A percentile compares a stretch with the other conserved stretches of the same genome.
These are phyloP conservation scores for Glarea lozoyensis DNA, from an alignment of 495 filamentous ascomycete genomes.

Conservation along the genomic window DNA sequence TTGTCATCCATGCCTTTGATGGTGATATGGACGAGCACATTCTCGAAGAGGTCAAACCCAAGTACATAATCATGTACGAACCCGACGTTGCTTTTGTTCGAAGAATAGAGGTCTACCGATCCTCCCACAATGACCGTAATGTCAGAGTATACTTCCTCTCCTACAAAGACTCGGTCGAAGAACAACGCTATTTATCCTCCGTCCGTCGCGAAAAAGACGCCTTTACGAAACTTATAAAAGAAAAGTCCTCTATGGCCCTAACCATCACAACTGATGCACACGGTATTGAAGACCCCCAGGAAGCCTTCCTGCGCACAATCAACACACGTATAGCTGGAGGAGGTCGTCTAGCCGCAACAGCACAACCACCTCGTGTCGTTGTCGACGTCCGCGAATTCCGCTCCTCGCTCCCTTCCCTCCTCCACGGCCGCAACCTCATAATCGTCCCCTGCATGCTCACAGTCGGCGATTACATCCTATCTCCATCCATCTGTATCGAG, in stretches of 20 bases:
- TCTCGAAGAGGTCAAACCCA: conserved; percentile 83
- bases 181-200: conserved; percentile 84
- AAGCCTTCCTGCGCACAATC: conserved; percentile 86
- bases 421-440: conserved; percentile 78
- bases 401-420: conserved; percentile 80
- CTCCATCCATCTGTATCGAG: conserved; percentile 84
- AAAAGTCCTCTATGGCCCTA: conserved; percentile 86
- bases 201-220: conserved; percentile 91
- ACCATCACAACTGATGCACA: conserved; percentile 68
- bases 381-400: conserved; percentile 95
- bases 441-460: conserved; percentile 92
- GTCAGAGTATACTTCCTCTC: conserved; percentile 94
- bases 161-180: conserved; percentile 90
- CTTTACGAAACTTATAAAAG: conserved; percentile 86
- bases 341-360: conserved; percentile 77
- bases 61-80: conserved; percentile 98
- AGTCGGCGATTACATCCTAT: conserved; percentile 93
- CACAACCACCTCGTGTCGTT: conserved; percentile 84
- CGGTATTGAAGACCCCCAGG: conserved; percentile 72
- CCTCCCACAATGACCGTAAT: conserved; percentile 81
- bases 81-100: conserved; percentile 94
- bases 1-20: conserved; percentile 86
- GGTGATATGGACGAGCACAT: conserved; percentile 95
- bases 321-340: conserved; percentile 97
- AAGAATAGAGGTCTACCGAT: conserved; percentile 89